Base-by-base conservation (phyloP, 2,329 filamentous ascomycete genomes). In the Daldinia eschscholtzii region DNA sequence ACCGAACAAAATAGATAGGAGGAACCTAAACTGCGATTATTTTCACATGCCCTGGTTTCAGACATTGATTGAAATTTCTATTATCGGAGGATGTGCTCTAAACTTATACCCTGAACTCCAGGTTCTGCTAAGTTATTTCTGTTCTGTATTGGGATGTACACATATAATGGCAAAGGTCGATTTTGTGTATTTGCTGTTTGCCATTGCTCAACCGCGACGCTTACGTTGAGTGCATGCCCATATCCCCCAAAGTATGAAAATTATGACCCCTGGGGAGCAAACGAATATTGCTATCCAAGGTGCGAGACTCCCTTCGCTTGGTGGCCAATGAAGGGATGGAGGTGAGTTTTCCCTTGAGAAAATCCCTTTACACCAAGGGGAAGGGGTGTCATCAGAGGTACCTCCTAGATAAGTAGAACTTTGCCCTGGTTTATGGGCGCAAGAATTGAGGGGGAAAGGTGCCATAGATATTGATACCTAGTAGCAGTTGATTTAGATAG, bases 231-330 rank as follows among this genome's bases (percentile, higher is more conserved):
- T 30, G 41, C 33, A 65, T 44, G 18, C 41, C 67, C 64, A 68
- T 30, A 70, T 1, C 3, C 20, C 18, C 70, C 70, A 70, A 33
- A 63, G 9, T 5, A 72, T 20, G 18, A 70, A 15, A 0, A 72
- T 26, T n/a, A 72, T 10, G 4, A 6, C 12, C n/a, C 6, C 12
- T 4, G 57, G 50, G 3, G 13, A 9, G 10, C 56, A 62, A 10
- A 70, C 7, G 12, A 72, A 72, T 5, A 70, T 26, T 10, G 56
- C 70, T 10, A 68, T 61, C 70, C 70, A 72, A 28, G 67, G 41
- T 0, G 56, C 64, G 3, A 72, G 70, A 4, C 67, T 72, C 2
- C 30, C 41, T 37, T 57, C 64, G 1, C 15, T 42, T 3, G 70
- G 70, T 18, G 70, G 70, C 70, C 70, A 72, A 37, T 37, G 56